Percentiles rank a stretch among this genome's conserved stretches.
These are phyloP conservation scores for Euphorbia pulcherrima DNA, from an alignment of 345 rosid species.

Conservation along the genomic window DNA sequence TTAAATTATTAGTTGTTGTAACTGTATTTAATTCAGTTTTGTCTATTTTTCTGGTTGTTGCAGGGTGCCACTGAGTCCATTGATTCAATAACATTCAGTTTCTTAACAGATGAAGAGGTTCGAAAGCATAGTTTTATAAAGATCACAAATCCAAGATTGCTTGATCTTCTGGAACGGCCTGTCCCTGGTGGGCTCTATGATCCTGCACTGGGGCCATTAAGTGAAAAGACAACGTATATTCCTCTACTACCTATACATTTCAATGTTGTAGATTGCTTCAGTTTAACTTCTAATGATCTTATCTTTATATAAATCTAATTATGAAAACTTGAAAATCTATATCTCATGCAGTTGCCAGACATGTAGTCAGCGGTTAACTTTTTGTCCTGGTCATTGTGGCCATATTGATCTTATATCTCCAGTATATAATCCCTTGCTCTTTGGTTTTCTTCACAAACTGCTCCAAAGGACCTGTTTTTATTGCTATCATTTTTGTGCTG, in stretches of 20 bases:
- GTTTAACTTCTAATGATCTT: background rate
- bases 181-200: conserved; percentile 58
- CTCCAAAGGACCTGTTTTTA: conserved; percentile 61
- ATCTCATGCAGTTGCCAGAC: conserved; percentile 67
- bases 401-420: conserved; percentile 72
- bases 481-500: conserved; percentile 54
- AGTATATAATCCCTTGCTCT: conserved; percentile 72
- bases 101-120: conserved; percentile 54
- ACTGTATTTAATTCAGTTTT: background rate
- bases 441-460: conserved; percentile 50
- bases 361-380: conserved; percentile 51
- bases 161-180: conserved; percentile 41
- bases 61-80: conserved; percentile 51
- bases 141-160: conserved; percentile 39
- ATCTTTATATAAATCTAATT: background rate
- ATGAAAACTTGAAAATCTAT: background rate
- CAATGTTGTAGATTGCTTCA: background rate
- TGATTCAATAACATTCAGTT: conserved; percentile 42
- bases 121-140: conserved; percentile 43
- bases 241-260: background rate
- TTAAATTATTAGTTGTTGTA: background rate
- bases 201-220: conserved; percentile 44
- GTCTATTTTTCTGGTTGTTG: background rate
- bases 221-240: conserved; percentile 37
- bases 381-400: conserved; percentile 94